A percentile compares a stretch with the other conserved stretches of the same genome.
Conservation (phyloP, 352 stramenopile genomes). For the Phytophthora pseudosyringae region DNA sequence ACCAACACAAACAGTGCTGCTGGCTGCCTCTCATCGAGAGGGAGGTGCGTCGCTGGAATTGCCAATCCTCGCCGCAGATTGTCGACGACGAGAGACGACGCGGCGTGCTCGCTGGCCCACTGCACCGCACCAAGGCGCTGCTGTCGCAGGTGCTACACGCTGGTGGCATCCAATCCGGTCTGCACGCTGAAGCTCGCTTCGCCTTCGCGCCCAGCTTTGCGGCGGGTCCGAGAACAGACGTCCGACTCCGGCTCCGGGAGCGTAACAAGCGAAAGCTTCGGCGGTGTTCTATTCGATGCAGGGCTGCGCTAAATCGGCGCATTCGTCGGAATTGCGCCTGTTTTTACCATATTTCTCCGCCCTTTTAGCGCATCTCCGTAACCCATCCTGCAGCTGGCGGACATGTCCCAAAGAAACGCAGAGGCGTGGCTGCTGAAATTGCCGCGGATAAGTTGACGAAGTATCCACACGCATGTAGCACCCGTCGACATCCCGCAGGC, state of each 20-base stretch:
- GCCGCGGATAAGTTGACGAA: constrained; percentile 20
- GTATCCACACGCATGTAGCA: constrained; percentile 8
- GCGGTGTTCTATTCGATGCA: constrained; percentile 21
- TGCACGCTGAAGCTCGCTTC: background rate
- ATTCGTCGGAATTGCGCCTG: no score
- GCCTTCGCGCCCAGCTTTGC: background rate
- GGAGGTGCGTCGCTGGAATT: no score
- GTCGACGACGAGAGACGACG: no score
- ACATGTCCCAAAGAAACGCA: constrained; percentile 31
- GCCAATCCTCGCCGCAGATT: no score
- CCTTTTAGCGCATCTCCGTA: constrained; percentile 21
- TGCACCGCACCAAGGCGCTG: no score
- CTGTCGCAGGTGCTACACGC: no score
- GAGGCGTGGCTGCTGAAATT: constrained; percentile 10
- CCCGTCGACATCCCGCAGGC: no score
- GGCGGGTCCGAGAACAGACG: constrained; percentile 23
- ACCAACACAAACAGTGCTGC: no score
- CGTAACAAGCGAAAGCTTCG: constrained; percentile 27
- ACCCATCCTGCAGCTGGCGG: constrained; percentile 10
- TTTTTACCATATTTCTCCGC: constrained; percentile 3
- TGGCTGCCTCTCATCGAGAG: no score
- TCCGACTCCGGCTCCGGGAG: constrained; percentile 2
- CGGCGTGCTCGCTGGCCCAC: no score
- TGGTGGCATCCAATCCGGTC: no score
- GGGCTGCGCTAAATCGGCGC: constrained; percentile 1